Percentiles rank a stretch among this genome's conserved stretches.
Conservation (phyloP, 495 filamentous ascomycete species). For the Cercophora newfieldiana region DNA sequence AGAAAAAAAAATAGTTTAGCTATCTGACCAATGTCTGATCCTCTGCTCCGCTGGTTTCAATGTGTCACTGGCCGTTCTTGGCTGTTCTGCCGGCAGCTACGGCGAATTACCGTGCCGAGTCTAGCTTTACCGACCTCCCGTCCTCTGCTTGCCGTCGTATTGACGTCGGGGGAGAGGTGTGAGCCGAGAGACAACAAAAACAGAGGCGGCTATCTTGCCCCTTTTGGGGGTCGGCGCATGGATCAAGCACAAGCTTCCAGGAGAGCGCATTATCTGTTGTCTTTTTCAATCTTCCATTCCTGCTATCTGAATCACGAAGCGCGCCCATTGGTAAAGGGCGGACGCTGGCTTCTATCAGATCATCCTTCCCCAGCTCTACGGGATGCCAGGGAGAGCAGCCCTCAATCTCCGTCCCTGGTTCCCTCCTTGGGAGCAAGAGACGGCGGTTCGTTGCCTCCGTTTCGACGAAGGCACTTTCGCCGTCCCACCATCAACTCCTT, state of each 20-base stretch:
- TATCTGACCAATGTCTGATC: too few relatives aligned
- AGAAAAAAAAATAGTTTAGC: background rate
- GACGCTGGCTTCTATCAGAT: background rate
- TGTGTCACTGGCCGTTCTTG: slow-evolving; percentile 7
- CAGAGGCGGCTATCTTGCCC: background rate
- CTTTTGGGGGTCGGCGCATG: background rate
- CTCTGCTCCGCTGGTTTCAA: background rate
- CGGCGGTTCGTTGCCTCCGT: background rate
- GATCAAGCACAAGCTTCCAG: background rate
- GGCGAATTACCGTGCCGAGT: background rate
- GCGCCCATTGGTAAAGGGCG: background rate
- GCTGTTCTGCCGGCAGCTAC: background rate
- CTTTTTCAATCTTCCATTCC: background rate
- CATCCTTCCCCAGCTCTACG: background rate
- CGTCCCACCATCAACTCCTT: background rate
- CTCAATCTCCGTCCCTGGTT: background rate
- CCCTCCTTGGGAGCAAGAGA: background rate
- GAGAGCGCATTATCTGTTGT: background rate
- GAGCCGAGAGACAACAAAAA: background rate
- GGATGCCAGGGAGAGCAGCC: background rate
- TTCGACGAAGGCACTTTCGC: background rate
- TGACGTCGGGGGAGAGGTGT: too few relatives aligned
- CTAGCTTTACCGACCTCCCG: background rate
- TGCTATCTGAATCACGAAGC: background rate
- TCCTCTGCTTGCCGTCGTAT: background rate